These are phyloP conservation scores for Pseudogymnoascus sp. DNA, from an alignment of 2,329 filamentous ascomycete species.

Conservation along the genomic window DNA sequence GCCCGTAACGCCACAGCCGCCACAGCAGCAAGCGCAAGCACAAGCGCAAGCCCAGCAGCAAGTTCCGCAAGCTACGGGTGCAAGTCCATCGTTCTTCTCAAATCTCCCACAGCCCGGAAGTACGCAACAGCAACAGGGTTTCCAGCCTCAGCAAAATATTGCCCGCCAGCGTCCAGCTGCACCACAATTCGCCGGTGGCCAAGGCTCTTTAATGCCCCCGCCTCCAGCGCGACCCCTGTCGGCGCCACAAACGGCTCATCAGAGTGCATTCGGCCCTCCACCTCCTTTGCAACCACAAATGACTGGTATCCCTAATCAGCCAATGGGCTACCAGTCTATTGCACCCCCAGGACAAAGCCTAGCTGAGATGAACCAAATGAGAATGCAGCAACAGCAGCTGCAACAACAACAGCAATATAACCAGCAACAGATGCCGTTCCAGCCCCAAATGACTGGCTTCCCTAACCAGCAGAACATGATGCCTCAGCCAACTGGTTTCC, in stretches of 20 bases:
- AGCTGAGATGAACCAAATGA: conserved; percentile 61
- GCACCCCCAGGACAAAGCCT: conserved; percentile 71
- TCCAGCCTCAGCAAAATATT: conserved; percentile 34
- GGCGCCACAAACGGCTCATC: conserved; percentile 74
- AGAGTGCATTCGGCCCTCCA: conserved; percentile 59
- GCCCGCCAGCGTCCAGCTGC: conserved; percentile 64
- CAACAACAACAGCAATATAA: conserved; percentile 36
- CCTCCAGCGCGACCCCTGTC: conserved; percentile 76
- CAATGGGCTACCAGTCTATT: conserved; percentile 47
- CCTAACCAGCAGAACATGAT: conserved; percentile 16
- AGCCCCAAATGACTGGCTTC: conserved; percentile 40
- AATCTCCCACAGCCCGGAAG: conserved; percentile 39
- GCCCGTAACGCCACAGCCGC: conserved; percentile 27
- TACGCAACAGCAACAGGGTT: conserved; percentile 29
- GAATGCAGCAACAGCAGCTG: conserved; percentile 54
- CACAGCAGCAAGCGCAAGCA: conserved; percentile 29
- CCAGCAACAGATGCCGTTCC: conserved; percentile 48
- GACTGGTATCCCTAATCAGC: conserved; percentile 55
- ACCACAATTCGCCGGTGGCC: conserved; percentile 54
- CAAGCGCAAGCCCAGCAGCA: conserved; percentile 28
- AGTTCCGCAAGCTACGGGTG: conserved; percentile 42
- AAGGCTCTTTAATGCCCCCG: conserved; percentile 63
- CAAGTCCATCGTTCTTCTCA: conserved; percentile 53
- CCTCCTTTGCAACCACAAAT: conserved; percentile 76
- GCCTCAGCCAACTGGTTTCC: conserved; percentile 30